Evolutionary conservation across 352 stramenopile species (phyloP).

Genomic region (Blastocystis sp.): DNA sequence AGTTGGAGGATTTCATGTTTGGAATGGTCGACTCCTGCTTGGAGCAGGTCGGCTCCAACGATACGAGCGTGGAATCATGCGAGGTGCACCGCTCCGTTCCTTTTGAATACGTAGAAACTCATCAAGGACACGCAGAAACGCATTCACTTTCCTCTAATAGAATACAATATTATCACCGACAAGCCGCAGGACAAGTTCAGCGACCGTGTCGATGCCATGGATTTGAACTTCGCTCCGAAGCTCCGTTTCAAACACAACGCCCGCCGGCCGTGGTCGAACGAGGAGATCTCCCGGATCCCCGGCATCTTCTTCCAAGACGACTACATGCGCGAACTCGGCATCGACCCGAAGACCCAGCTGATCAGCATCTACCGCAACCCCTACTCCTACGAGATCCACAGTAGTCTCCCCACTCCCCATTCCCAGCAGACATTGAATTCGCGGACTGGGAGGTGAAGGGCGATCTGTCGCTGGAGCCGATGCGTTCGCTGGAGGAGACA

Average conservation of each 20-base stretch:
- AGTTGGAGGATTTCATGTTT: conserved; percentile 54
- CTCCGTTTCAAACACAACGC: conserved; percentile 43
- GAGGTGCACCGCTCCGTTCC: neutral
- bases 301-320: conserved; percentile 53
- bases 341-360: conserved; percentile 42
- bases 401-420: neutral
- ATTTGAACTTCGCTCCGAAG: conserved; percentile 50
- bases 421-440: conserved; percentile 12
- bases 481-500: neutral
- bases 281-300: conserved; percentile 36
- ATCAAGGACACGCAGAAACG: conserved; percentile 22
- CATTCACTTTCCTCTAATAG: conserved; percentile 35
- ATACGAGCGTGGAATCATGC: neutral
- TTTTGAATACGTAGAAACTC: neutral
- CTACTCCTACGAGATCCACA: conserved; percentile 55
- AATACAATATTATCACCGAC: conserved; percentile 23
- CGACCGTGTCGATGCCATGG: conserved; percentile 24
- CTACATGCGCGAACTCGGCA: conserved; percentile 37
- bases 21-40: conserved; percentile 10
- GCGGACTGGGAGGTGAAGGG: conserved; percentile 8
- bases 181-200: conserved; percentile 21
- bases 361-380: conserved; percentile 50
- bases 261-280: neutral
- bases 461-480: neutral
- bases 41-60: neutral